Evolutionary conservation across 116 monocot species (phyloP).

Genomic region (Trichopus zeylanicus): DNA sequence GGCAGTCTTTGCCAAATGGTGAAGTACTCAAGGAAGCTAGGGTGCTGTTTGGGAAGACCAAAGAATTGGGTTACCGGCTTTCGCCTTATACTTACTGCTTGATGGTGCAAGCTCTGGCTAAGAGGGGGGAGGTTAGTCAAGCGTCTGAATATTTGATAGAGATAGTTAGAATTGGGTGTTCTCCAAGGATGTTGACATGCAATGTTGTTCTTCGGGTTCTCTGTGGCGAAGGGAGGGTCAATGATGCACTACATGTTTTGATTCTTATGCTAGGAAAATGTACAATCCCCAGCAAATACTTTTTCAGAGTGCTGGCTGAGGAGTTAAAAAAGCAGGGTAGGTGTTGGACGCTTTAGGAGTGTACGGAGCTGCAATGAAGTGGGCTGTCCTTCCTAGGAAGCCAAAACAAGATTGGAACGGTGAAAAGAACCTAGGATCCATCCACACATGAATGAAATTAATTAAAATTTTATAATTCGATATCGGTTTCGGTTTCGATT

Average conservation of each 20-base stretch:
- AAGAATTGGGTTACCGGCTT: slow-evolving; percentile 15
- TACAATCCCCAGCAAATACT: slow-evolving; percentile 45
- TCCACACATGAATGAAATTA: too few relatives aligned
- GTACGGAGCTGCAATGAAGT: slow-evolving; percentile 56
- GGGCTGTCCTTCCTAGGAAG: slow-evolving; percentile 33
- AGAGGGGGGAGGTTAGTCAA: slow-evolving; percentile 35
- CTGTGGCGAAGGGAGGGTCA: slow-evolving; percentile 41
- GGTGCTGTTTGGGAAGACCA: slow-evolving; percentile 31
- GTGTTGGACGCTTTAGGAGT: slow-evolving; percentile 44
- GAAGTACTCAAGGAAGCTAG: slow-evolving; percentile 35
- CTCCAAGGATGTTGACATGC: slow-evolving; percentile 58
- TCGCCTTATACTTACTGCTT: slow-evolving; percentile 72
- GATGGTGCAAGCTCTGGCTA: slow-evolving; percentile 69
- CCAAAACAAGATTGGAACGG: slow-evolving; percentile 10
- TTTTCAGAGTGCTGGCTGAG: slow-evolving; percentile 40
- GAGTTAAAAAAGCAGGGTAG: slow-evolving; percentile 40
- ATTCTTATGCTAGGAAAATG: slow-evolving; percentile 36
- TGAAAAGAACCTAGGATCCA: slow-evolving; percentile 2
- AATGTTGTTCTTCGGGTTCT: slow-evolving; percentile 48
- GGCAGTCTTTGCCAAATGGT: slow-evolving; percentile 19
- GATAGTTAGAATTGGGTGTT: slow-evolving; percentile 47
- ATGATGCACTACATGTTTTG: slow-evolving; percentile 50
- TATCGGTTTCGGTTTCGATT: too few relatives aligned
- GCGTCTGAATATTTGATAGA: slow-evolving; percentile 43
- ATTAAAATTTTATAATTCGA: too few relatives aligned